Evolutionary conservation across 768 basidiomycete genomes (phyloP).

Genomic region (Lentinula sp.): DNA sequence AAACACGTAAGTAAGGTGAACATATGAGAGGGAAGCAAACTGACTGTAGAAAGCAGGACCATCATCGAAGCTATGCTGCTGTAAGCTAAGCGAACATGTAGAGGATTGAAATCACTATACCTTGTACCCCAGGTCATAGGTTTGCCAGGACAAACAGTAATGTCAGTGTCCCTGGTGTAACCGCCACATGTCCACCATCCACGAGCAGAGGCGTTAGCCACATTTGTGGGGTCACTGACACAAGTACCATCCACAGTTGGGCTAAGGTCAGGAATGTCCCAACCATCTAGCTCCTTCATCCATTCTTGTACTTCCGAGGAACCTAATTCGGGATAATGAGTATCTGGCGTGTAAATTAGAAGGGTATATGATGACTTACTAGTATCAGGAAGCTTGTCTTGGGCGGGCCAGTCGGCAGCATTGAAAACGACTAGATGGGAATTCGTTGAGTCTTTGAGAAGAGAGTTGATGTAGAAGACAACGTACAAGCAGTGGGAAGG

Average conservation of each 20-base stretch:
- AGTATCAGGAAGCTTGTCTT: constrained; percentile 55
- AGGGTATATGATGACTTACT: constrained; percentile 29
- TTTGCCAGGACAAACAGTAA: constrained; percentile 62
- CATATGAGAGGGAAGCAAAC: constrained; percentile 18
- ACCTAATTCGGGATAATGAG: constrained; percentile 21
- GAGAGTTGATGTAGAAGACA: constrained; percentile 14
- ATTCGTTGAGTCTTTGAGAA: neutral
- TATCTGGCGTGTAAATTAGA: neutral
- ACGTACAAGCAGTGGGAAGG: constrained; percentile 57
- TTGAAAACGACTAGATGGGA: constrained; percentile 24
- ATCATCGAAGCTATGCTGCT: constrained; percentile 62
- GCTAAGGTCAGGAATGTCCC: constrained; percentile 57
- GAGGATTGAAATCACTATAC: constrained; percentile 18
- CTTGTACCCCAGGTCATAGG: constrained; percentile 67
- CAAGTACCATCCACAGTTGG: constrained; percentile 71
- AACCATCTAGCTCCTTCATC: constrained; percentile 72
- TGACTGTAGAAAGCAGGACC: constrained; percentile 80
- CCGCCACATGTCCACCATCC: constrained; percentile 95
- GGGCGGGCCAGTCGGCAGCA: constrained; percentile 51
- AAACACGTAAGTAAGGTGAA: constrained; percentile 42
- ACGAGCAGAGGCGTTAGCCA: constrained; percentile 48
- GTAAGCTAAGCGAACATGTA: neutral
- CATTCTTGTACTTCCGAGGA: constrained; percentile 62
- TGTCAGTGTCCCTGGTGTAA: constrained; percentile 52
- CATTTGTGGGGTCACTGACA: constrained; percentile 46